These are phyloP conservation scores for Citrus hindsii DNA, from an alignment of 345 rosid genomes.

Conservation along the genomic window DNA sequence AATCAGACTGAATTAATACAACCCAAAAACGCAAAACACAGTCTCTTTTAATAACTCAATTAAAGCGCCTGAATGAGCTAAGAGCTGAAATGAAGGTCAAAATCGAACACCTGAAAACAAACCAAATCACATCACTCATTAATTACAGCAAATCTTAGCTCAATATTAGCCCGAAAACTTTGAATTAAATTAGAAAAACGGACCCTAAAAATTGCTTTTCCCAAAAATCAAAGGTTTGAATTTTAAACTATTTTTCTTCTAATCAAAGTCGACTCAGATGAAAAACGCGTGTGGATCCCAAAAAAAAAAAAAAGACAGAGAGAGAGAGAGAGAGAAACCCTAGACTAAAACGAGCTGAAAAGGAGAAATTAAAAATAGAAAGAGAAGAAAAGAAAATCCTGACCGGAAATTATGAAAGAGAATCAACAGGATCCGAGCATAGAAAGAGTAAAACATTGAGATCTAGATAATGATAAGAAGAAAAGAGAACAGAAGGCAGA, in stretches of 20 bases:
- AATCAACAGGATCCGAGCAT: constrained; percentile 36
- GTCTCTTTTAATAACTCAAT: constrained; percentile 19
- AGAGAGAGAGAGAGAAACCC: background rate
- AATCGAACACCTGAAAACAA: constrained; percentile 36
- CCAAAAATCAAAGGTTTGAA: background rate
- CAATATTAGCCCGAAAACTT: background rate
- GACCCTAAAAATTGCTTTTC: constrained; percentile 14
- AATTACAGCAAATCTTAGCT: constrained; percentile 1
- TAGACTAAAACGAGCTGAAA: background rate
- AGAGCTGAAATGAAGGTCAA: constrained; percentile 26
- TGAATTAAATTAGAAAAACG: background rate
- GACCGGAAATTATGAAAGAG: constrained; percentile 32
- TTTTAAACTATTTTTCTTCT: background rate
- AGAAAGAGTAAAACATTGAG: constrained; percentile 36
- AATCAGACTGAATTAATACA: constrained; percentile 27
- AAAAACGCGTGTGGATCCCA: background rate
- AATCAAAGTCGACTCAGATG: background rate
- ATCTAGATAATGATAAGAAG: constrained; percentile 1
- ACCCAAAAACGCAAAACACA: background rate
- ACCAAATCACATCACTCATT: background rate
- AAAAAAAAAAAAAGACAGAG: background rate
- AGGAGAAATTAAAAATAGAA: background rate
- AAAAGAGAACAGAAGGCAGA: constrained; percentile 1
- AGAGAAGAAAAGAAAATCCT: background rate
- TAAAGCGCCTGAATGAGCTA: constrained; percentile 31